Base-by-base conservation (phyloP, 2,329 filamentous ascomycete species). In the Microdochium nivale region DNA sequence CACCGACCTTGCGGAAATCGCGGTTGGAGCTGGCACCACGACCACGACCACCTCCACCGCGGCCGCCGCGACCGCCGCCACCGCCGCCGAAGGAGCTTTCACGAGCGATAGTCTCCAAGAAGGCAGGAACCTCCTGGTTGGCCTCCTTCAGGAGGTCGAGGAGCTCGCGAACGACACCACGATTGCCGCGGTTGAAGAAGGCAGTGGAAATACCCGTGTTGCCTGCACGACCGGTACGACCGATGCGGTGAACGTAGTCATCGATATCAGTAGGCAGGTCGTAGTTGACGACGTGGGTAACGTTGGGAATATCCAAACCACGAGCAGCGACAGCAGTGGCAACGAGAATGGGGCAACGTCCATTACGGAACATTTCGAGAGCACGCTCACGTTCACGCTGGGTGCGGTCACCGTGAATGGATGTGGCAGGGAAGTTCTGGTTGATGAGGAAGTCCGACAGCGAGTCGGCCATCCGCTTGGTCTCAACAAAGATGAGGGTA, bases 121-220 rank as follows among this genome's bases (percentile, higher is more conserved):
- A 99, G 48, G 80, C 69, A 30, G 94, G 94, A 56, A 97, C 83
- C 66, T 99, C 94, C 72, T 99, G 94, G 77, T 99, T 95, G 60
- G 94, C 94, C 72, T 99, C 94, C 80, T 97, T 97, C 60, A 99
- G 82, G 25, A 99, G 84, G n/a, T 99, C 94, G 62, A 99, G 82
- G 55, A 99, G 84, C 63, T 97, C 94, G 60, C 94, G 88, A 58
- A 97, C 94, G 61, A 99, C 90, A 74, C 94, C 94, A 64, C 94
- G 90, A 80, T 99, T 99, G 66, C 92, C 92, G 67, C 94, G 92
- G 83, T 99, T 99, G 86, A 99, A 97, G 81, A 99, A 99, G 52
- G 94, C 94, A 62, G 94, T 99, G 5, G 94, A 89, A 60, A 96
- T 86, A 86, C 94, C 94, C 64, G 92, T 97, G 80, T 99, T 99